Conservation (phyloP, 148 eudicot genomes). For the Heliosperma pusillum region DNA sequence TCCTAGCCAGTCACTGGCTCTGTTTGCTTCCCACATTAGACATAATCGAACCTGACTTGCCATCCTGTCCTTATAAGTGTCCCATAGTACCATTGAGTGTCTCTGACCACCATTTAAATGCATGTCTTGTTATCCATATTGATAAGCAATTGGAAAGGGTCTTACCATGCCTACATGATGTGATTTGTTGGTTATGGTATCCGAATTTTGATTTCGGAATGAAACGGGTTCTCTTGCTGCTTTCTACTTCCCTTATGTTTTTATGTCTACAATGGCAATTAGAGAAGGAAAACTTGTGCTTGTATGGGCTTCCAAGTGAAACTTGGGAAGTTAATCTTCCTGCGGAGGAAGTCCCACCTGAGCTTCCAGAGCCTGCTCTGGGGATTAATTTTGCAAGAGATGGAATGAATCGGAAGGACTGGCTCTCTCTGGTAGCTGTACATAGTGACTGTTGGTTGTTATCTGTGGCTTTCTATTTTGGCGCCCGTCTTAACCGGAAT, state of each 20-base stretch:
- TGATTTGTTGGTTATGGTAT: neutral
- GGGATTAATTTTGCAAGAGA: constrained; percentile 93
- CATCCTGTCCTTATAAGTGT: neutral
- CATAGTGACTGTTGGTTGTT: constrained; percentile 92
- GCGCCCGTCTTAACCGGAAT: constrained; percentile 68
- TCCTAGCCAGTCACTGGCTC: too few relatives aligned
- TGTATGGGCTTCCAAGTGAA: constrained; percentile 76
- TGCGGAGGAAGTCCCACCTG: constrained; percentile 91
- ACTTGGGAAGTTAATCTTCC: constrained; percentile 87
- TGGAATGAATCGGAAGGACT: constrained; percentile 81
- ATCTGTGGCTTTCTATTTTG: constrained; percentile 85
- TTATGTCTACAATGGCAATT: constrained; percentile 2
- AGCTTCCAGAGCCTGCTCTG: constrained; percentile 95
- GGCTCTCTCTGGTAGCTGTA: constrained; percentile 84
- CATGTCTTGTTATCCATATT: neutral
- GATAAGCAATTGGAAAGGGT: neutral
- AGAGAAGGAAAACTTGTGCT: constrained; percentile 89
- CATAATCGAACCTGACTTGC: neutral
- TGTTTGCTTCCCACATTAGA: neutral
- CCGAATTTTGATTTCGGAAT: neutral
- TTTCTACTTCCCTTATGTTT: constrained; percentile 15
- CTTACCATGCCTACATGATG: neutral
- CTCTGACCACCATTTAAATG: neutral
- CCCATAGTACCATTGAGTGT: neutral
- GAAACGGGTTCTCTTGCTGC: neutral